A percentile compares a stretch with the other conserved stretches of the same genome.
Conservation (phyloP, 139 green algal genomes). For the Chlamydomonas sphaeroides region DNA sequence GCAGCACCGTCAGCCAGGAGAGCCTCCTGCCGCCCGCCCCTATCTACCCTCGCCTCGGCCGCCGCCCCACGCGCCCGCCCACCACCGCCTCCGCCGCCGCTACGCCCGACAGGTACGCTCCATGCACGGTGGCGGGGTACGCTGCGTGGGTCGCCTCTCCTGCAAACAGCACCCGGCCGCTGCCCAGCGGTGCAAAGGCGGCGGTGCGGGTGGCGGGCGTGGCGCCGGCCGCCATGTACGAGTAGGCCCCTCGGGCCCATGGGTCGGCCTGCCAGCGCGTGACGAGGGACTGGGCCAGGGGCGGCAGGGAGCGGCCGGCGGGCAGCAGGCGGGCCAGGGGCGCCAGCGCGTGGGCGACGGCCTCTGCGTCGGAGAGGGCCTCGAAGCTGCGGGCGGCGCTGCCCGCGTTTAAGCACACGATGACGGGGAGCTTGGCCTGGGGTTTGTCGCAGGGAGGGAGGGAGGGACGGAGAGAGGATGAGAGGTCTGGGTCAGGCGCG, state of each 20-base stretch:
- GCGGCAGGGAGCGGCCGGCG: neutral
- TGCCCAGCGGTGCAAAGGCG: neutral
- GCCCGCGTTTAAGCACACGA: constrained; percentile 25
- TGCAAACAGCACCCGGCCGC: neutral
- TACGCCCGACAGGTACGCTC: constrained; percentile 38
- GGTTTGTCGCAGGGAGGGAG: neutral
- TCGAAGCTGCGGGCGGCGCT: neutral
- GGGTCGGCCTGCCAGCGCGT: constrained; percentile 14
- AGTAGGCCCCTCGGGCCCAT: neutral
- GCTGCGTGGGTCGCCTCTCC: neutral
- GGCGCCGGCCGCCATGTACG: neutral
- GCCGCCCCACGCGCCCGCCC: no score
- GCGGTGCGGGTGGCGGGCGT: neutral
- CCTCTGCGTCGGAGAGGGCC: neutral
- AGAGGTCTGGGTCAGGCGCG: no score
- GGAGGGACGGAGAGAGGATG: no score
- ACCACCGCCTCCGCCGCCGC: neutral
- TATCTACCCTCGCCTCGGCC: no score
- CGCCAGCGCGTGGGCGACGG: neutral
- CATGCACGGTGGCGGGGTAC: neutral
- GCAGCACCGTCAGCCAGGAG: no score
- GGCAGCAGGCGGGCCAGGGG: neutral
- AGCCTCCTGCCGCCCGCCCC: no score
- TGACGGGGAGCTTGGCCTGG: constrained; percentile 19
- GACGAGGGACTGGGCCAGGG: neutral